These are phyloP conservation scores for Conoideocrella luteorostrata DNA, from an alignment of 2,329 filamentous ascomycete genomes.

Conservation along the genomic window DNA sequence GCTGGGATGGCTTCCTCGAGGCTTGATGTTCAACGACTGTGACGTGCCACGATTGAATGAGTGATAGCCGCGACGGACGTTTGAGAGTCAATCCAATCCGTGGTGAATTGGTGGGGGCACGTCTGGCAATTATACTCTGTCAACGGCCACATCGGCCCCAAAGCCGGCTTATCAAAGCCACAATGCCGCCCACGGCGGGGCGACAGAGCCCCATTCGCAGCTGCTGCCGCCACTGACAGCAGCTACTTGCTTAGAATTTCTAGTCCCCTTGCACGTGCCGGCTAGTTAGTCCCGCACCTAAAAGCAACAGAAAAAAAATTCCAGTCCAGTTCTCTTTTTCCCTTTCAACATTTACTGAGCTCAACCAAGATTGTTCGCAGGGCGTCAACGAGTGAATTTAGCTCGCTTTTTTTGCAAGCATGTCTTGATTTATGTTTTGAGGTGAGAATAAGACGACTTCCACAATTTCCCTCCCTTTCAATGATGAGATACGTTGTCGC, in stretches of 20 bases:
- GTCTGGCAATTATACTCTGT: too few relatives aligned
- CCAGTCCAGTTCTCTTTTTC: background rate
- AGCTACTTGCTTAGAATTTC: too few relatives aligned
- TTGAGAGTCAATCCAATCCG: too few relatives aligned
- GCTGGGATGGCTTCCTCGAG: too few relatives aligned
- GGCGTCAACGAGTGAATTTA: background rate
- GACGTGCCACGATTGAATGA: conserved; percentile 1
- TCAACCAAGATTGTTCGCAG: background rate
- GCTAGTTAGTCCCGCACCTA: background rate
- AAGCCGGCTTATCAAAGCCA: too few relatives aligned
- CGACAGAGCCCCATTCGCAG: too few relatives aligned
- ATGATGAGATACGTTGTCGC: conserved; percentile 44
- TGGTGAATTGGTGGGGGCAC: too few relatives aligned
- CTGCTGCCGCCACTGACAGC: too few relatives aligned
- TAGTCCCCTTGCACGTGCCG: conserved; percentile 3
- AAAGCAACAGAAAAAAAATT: conserved; percentile 4
- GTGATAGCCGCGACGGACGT: too few relatives aligned
- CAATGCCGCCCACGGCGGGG: too few relatives aligned
- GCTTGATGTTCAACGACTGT: background rate
- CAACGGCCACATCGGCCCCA: too few relatives aligned
- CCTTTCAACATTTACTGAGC: background rate
- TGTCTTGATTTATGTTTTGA: background rate
- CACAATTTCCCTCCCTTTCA: background rate
- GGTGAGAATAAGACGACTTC: background rate
- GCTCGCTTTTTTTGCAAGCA: too few relatives aligned